Base-by-base conservation (phyloP, 371 early-diverging fungal species). In the Mortierella sp. region DNA sequence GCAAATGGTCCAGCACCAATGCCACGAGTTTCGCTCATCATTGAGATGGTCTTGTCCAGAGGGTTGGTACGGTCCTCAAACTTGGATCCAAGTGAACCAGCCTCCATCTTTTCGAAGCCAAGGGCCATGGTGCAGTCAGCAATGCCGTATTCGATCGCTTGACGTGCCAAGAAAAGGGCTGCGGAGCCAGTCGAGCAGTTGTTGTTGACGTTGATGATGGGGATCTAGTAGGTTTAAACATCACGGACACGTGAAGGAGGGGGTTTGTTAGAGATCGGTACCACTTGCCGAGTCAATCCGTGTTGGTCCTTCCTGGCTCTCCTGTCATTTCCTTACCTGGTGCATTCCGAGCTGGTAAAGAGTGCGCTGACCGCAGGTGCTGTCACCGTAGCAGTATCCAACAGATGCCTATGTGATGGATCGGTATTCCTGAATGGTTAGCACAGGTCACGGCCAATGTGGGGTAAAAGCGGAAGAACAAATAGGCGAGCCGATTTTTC, bases 171-270 rank as follows among this genome's bases (percentile, higher is more conserved):
- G 65, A 78, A 90, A 49, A 92, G 80, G n/a, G 94, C 92, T 19
- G 92, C 86, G 1, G 90, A 90, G 12, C 94, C 92, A 31, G 92
- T 91, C 7, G 90, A 86, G 76, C 94, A 91, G 80, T 92, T 91
- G 86, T 92, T 93, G 79, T 92, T 92, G 66, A 91, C 91, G 63
- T 93, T 93, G 64, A 85, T 63, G 71, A 85, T 81, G 37, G 84
- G 85, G 57, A 84, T 82, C 74, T 80, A 61, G 13, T 14, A 24
- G 16, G 27, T 16, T 24, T 9, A 54, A 17, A 17, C 22, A 2
- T n/a, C n/a, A n/a, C n/a, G n/a, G n/a, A n/a, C n/a, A n/a, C n/a
- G n/a, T n/a, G n/a, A n/a, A n/a, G n/a, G n/a, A n/a, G n/a, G n/a
- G n/a, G n/a, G n/a, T n/a, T n/a, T n/a, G n/a, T n/a, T n/a, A n/a